Evolutionary conservation across 345 rosid species (phyloP).

Genomic region (Bretschneidera sinensis): DNA sequence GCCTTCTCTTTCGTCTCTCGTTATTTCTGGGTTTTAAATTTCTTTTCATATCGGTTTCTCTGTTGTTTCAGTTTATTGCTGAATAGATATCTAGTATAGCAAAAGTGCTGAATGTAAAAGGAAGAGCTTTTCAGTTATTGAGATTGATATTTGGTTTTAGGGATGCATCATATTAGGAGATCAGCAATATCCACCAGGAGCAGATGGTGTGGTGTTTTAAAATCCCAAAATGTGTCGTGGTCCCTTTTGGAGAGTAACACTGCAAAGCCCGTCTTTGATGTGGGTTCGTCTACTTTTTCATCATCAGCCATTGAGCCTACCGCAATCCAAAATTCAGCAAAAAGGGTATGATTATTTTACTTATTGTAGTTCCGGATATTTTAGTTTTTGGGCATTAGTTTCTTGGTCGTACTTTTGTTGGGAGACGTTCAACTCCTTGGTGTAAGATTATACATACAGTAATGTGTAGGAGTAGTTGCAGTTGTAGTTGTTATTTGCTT

Average conservation of each 20-base stretch:
- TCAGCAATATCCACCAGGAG: constrained; percentile 18
- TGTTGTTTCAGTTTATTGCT: too few relatives aligned
- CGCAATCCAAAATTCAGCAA: constrained; percentile 19
- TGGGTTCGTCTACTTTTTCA: constrained; percentile 13
- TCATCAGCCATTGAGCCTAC: constrained; percentile 17
- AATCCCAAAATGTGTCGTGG: background rate
- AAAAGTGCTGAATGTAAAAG: too few relatives aligned
- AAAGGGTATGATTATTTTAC: constrained; percentile 10
- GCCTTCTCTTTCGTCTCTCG: too few relatives aligned
- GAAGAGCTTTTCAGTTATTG: too few relatives aligned
- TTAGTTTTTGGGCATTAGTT: background rate
- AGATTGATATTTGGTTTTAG: background rate
- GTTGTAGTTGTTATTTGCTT: too few relatives aligned
- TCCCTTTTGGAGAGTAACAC: constrained; percentile 8
- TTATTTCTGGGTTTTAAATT: too few relatives aligned
- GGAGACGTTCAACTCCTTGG: background rate
- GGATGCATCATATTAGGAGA: constrained; percentile 31
- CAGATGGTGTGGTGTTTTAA: constrained; percentile 4
- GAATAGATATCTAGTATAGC: too few relatives aligned
- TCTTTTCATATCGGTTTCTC: too few relatives aligned
- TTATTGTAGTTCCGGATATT: too few relatives aligned
- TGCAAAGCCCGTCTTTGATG: constrained; percentile 11
- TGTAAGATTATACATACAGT: background rate
- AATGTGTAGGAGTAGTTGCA: background rate
- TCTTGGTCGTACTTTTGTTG: constrained; percentile 2